A percentile compares a stretch with the other conserved stretches of the same genome.
phyloP scores from a whole-genome alignment of 257 asterid genomes.

The Phtheirospermum japonicum region DNA sequence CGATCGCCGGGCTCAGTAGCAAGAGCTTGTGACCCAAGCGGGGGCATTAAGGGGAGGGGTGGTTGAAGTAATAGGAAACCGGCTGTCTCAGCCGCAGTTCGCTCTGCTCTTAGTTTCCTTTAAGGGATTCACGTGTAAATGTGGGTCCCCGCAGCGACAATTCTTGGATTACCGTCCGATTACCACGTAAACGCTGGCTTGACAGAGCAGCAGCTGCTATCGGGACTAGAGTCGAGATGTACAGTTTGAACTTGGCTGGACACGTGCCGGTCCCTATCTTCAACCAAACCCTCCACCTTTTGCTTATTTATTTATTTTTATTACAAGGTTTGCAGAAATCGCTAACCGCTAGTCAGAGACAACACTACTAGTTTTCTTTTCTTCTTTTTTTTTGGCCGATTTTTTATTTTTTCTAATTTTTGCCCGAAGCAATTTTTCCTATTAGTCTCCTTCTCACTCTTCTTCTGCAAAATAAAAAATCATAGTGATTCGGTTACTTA shows the following conservation, averaged over 20 bases:
- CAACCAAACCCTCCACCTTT: background rate
- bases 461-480: too few species aligned
- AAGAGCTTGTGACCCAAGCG: background rate
- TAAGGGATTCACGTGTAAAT: background rate
- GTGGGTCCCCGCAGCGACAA: background rate
- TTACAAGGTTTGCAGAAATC: too few species aligned
- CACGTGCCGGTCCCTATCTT: background rate
- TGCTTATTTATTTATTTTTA: background rate
- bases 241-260: too few species aligned
- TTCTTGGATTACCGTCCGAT: background rate
- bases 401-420: too few species aligned
- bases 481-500: too few species aligned
- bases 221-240: background rate
- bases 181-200: constrained; percentile 5
- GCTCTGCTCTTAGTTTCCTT: background rate
- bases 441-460: too few species aligned
- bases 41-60: constrained; percentile 2
- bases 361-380: too few species aligned
- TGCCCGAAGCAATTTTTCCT: too few species aligned
- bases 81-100: background rate
- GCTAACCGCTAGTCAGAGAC: too few species aligned
- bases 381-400: too few species aligned
- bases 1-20: constrained; percentile 7
- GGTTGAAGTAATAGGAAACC: constrained; percentile 3
- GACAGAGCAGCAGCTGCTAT: constrained; percentile 13